Evolutionary conservation across 1,139 yeast genomes (phyloP), one percentile per base, ranked within the genome.

Genomic region (Saccharomyces hybrid): DNA sequence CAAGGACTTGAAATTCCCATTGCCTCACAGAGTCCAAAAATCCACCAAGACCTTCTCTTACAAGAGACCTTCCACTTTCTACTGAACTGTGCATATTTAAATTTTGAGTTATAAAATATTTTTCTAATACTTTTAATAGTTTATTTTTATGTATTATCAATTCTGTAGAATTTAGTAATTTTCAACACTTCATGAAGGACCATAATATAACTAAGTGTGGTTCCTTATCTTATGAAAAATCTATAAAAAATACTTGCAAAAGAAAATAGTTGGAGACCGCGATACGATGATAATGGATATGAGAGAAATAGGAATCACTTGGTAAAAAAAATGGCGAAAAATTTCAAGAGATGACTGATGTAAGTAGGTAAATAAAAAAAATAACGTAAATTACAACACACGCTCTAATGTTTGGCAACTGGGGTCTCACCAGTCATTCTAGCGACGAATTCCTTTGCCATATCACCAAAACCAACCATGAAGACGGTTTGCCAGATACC

Each of bases 381-480:
- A 19, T 29, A 13, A 14, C 2, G 28, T 46, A 50, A 9, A 8
- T 11, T 48, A 41, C 38, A 16, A n/a, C 3, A 14, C 32, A 25
- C 13, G 25, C 51, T 64, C 23, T 19, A 75, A 59, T 77, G 79
- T 59, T 74, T 75, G 14, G 78, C 82, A 47, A 66, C 75, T 47
- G 82, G 82, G 47, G 63, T 68, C 60, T 81, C 81, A 54, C 84
- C 85, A 4, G 86, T 81, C 58, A 82, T 53, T 57, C 73, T 77
- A 29, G 78, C 86, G 50, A 84, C 84, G 55, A 78, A 75, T 54
- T 83, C 88, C 69, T 81, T 83, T 47, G 88, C 88, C 73, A 90
- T 88, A 70, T 93, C 99, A 69, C 98, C 99, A 62, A 93, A 83
- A n/a, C 97, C 97, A 57, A 93, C 98, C 98, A 93, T 93, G 73